Evolutionary conservation across 2,329 filamentous ascomycete genomes (phyloP).

Genomic region (Ophiocordyceps camponoti-floridani): DNA sequence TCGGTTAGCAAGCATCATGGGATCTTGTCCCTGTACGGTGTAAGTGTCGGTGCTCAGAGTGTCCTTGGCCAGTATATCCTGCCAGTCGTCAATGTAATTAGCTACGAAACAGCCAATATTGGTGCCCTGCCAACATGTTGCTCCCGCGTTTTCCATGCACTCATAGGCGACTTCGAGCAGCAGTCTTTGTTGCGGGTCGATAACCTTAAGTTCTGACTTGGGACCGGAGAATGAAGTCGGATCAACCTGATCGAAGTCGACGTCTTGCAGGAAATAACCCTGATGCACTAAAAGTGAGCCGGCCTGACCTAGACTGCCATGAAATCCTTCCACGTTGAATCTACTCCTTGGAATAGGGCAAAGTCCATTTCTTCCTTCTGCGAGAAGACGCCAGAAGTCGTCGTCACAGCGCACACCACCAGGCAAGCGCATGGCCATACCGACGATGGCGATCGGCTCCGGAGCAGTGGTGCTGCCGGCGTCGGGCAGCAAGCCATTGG

Average conservation of each 20-base stretch:
- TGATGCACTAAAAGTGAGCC: not conserved
- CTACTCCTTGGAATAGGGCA: constrained; percentile 10
- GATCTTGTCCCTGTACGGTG: constrained; percentile 8
- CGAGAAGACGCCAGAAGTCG: constrained; percentile 14
- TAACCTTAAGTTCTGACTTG: constrained; percentile 8
- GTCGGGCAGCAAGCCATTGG: too few species aligned
- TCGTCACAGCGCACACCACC: constrained; percentile 9
- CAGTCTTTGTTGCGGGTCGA: constrained; percentile 15
- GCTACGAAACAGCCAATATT: constrained; percentile 4
- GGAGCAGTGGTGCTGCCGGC: too few species aligned
- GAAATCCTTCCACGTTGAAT: constrained; percentile 6
- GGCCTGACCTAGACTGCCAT: not conserved
- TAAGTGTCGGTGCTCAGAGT: constrained; percentile 2
- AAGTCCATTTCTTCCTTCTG: constrained; percentile 9
- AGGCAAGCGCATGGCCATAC: constrained; percentile 15
- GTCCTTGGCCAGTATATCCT: constrained; percentile 2
- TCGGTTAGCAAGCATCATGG: constrained; percentile 10
- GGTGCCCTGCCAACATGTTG: constrained; percentile 1
- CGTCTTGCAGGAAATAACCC: constrained; percentile 8
- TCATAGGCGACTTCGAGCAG: constrained; percentile 11
- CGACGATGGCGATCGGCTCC: constrained; percentile 13
- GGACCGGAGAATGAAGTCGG: constrained; percentile 10
- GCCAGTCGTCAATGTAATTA: constrained; percentile 4
- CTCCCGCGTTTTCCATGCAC: constrained; percentile 3
- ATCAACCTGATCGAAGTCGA: constrained; percentile 6